Evolutionary conservation across 106 monocot species (phyloP), one percentile per base, ranked within the genome.

Genomic region (Triglochin maritima): DNA sequence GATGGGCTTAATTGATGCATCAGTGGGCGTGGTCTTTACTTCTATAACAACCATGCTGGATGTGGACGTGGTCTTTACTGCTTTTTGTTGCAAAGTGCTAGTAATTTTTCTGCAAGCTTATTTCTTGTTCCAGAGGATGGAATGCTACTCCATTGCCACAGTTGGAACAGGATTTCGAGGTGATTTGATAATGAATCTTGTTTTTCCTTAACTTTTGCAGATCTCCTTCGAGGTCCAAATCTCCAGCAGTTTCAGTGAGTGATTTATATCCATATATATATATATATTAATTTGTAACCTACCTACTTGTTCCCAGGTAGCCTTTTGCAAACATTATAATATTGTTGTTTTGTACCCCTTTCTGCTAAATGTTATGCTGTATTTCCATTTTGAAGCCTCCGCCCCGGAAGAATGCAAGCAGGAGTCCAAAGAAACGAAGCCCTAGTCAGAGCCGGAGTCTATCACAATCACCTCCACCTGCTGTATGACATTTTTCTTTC

Each of bases 141-240:
- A 29, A 29, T 29, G 29, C 29, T 29, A 29, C 29, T 29, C 29
- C 29, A 29, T 29, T 29, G 29, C 29, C 29, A 29, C 29, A 29
- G 29, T 29, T 29, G 29, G 29, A 29, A 29, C 29, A 29, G 29
- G 29, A 29, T 29, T 29, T 71, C 71, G 64, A 84, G 71, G 59
- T 75, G 51, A 80, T 77, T 59, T 47, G 50, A 42, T 50, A 66
- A 9, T 82, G 69, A 70, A 67, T 78, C 75, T 75, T 84, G 78
- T 76, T 49, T 80, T 81, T 76, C 44, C 72, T 65, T 11, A 76
- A 78, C 56, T 74, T 76, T 84, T 87, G 81, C 87, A 87, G 87
- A 83, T 87, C 87, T 4, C 62, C 69, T 43, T 84, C 87, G 13
- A 75, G 77, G 67, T 86, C 85, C 73, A 76, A 46, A 81, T 84